Percentiles rank a stretch among this genome's conserved stretches.
Evolutionary conservation across 2,329 filamentous ascomycete genomes (phyloP).

Genomic region (Chaetomiaceae sp.): DNA sequence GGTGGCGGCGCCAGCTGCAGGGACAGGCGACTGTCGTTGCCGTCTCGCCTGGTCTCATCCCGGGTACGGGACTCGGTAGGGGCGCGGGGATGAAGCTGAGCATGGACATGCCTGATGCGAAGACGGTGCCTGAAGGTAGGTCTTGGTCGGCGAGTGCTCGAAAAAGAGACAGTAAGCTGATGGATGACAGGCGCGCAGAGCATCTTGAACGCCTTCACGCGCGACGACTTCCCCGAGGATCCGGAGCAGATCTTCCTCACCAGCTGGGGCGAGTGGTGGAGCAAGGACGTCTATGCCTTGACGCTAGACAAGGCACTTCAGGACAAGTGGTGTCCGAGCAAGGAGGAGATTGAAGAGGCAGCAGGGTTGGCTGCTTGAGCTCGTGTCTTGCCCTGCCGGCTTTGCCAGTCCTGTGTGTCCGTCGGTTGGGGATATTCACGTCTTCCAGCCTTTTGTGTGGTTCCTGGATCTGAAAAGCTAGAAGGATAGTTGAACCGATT

Average conservation of each 20-base stretch:
- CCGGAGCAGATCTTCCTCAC: constrained; percentile 50
- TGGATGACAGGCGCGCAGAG: constrained; percentile 39
- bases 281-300: constrained; percentile 38
- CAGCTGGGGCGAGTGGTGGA: constrained; percentile 55
- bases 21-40: constrained; percentile 45
- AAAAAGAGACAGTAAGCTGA: constrained; percentile 16
- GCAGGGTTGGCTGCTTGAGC: constrained; percentile 25
- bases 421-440: no score
- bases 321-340: constrained; percentile 47
- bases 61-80: constrained; percentile 41
- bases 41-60: constrained; percentile 51
- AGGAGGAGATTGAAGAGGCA: constrained; percentile 45
- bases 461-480: no score
- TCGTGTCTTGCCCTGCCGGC: no score
- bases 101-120: constrained; percentile 42
- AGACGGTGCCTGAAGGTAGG: constrained; percentile 43
- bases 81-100: constrained; percentile 30
- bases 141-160: neutral
- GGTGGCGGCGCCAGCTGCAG: constrained; percentile 51
- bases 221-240: constrained; percentile 46
- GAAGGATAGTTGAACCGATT: no score
- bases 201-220: constrained; percentile 41
- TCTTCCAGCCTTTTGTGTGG: no score
- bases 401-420: neutral
- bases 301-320: constrained; percentile 44